Evolutionary conservation across 2,329 filamentous ascomycete species (phyloP), one percentile per base, ranked within the genome.

Genomic region (Trichophyton verrucosum): DNA sequence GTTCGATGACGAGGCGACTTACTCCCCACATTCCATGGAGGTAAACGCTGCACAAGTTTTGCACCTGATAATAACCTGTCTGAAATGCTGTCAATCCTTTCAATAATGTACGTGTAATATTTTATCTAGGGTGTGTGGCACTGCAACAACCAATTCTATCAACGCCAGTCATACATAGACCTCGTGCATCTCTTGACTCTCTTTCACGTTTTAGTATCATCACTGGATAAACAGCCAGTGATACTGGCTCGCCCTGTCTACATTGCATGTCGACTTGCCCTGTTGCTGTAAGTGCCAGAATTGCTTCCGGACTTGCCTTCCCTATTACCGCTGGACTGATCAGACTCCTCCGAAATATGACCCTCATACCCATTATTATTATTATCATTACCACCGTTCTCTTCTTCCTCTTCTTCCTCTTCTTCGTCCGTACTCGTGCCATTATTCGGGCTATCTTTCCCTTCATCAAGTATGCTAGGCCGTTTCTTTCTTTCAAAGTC

Each of bases 401-500:
- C 71, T 27, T 73, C 66, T 22, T 69, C 69, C 7, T 70, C 68
- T 47, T 74, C 73, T 49, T 76, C 69, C 8, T 69, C 68, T 42
- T 74, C 73, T 46, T 76, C 74, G 24, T 69, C 75, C 1, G 71
- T 71, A 38, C 72, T 73, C 17, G 56, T 67, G 30, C 64, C 58
- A 2, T 67, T 67, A n/a, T 76, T 72, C 68, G 36, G 67, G 68
- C 2, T 51, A 30, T n/a, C 58, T 30, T 72, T 68, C 5, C 74
- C 70, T 33, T 68, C 69, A 17, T 30, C 27, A 30, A 77, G 70
- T 11, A 76, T 70, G 40, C 78, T 77, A 0, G 79, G 78, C 30
- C 77, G 80, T 64, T 83, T 81, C 71, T 84, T 88, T 76, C 94
- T 87, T 74, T 95, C 88, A 71, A 96, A 97, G 74, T 97, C 92